Base-by-base conservation (phyloP, 2,329 filamentous ascomycete genomes). In the Mollisia scopiformis region DNA sequence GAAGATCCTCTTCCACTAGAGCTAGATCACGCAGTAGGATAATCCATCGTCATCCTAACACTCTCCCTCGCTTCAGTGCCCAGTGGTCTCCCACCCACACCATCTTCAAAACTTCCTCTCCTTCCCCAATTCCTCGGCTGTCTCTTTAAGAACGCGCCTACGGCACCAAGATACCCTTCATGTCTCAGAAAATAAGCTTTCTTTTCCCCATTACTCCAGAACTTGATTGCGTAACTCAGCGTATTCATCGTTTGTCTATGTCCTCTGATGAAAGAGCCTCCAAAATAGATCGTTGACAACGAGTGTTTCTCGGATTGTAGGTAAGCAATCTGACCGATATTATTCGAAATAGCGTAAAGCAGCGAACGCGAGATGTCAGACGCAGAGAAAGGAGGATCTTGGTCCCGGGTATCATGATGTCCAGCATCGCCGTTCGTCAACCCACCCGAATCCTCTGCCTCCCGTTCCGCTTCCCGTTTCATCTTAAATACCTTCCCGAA, bases 181-280 rank as follows among this genome's bases (percentile, higher is more conserved):
- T 99, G 95, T 6, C 95, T 84, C 62, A 99, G 75, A 75, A 99
- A 99, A 75, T 97, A 98, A 0, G 95, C 95, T 76, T 97, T 92
- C 76, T 97, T 97, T 72, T 88, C 83, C 43, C 93, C 94, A 73
- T 95, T 92, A 68, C 90, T 93, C 95, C 95, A 99, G 78, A 98
- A 99, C 69, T 92, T 92, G 78, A 99, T 97, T 73, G 94, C 95
- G 73, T 97, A 99, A 58, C 90, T 93, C 10, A 99, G 82, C 0
- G 95, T 98, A 76, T 98, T 96, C 86, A 99, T 99, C 13, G 95
- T 99, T 78, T 98, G 95, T 16, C 91, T 88, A 75, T 99, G 95
- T 41, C 95, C 95, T 43, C 95, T 88, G 73, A 99, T 98, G 74
- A 98, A 99, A 6, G 91, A 95, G 25, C 95, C 95, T 23, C 95